A percentile compares a stretch with the other conserved stretches of the same genome.
These are phyloP conservation scores for Aspergillus sclerotioniger DNA, from an alignment of 495 filamentous ascomycete genomes.

Conservation along the genomic window DNA sequence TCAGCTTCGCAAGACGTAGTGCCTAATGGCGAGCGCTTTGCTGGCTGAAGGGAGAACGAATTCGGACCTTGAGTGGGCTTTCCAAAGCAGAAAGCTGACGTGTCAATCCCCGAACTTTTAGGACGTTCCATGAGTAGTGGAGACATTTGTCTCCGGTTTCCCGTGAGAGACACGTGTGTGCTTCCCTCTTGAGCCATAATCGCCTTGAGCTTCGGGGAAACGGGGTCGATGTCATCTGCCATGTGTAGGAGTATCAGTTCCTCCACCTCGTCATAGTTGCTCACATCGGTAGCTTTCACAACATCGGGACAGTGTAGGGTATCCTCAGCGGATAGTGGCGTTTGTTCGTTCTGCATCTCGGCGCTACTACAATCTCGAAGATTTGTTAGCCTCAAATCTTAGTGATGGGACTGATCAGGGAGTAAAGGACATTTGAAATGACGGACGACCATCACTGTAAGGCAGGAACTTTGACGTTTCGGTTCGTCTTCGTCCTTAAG, in stretches of 20 bases:
- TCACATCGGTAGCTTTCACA: neutral
- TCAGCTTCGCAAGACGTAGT: neutral
- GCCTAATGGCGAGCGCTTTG: conserved; percentile 7
- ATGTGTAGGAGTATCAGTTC: conserved; percentile 24
- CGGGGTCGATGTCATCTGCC: conserved; percentile 12
- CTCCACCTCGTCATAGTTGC: conserved; percentile 15
- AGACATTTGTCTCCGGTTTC: conserved; percentile 8
- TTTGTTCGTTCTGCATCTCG: neutral
- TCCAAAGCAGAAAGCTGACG: conserved; percentile 34
- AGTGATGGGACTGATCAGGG: neutral
- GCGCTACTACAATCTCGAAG: neutral
- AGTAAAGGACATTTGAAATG: neutral
- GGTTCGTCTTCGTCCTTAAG: too few relatives aligned
- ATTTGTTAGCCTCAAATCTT: neutral
- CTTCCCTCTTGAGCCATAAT: conserved; percentile 8
- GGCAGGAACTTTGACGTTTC: too few relatives aligned
- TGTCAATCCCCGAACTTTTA: conserved; percentile 30
- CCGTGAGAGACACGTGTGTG: neutral
- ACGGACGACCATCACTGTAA: too few relatives aligned
- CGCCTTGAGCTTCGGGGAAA: conserved; percentile 16
- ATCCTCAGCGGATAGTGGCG: neutral
- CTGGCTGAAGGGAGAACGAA: conserved; percentile 23
- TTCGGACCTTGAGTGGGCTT: conserved; percentile 29
- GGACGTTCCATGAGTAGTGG: conserved; percentile 34
- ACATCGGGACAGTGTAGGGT: neutral